These are phyloP conservation scores for Nyctanthes arbortristis DNA, from an alignment of 257 asterid genomes.

Conservation along the genomic window DNA sequence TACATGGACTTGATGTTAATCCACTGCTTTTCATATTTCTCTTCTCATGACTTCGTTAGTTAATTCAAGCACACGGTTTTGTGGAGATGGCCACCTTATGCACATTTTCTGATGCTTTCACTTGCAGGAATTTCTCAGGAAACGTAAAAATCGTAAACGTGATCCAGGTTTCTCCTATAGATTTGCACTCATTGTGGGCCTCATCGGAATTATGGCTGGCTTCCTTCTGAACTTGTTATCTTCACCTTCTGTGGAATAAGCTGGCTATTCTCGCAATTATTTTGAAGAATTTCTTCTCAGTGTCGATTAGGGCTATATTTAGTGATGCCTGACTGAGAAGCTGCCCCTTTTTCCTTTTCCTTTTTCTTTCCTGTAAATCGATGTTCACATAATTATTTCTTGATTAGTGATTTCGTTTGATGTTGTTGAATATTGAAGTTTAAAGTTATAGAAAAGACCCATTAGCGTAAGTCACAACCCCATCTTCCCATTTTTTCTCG, in stretches of 20 bases:
- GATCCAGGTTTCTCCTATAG: conserved; percentile 41
- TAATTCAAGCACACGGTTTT: not conserved
- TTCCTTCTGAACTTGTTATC: conserved; percentile 43
- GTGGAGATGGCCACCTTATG: not conserved
- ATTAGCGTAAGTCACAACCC: not conserved
- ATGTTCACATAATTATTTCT: not conserved
- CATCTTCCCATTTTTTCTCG: no score
- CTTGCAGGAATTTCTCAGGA: conserved; percentile 43
- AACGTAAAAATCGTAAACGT: conserved; percentile 36
- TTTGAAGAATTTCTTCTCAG: not conserved
- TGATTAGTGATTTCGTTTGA: not conserved
- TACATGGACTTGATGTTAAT: not conserved
- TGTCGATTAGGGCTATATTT: not conserved
- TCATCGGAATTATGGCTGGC: conserved; percentile 47
- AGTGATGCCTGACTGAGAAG: not conserved
- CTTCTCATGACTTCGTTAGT: not conserved
- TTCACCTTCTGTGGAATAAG: conserved; percentile 36
- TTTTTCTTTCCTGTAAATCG: not conserved
- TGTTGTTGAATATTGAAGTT: not conserved
- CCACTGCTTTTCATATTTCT: not conserved
- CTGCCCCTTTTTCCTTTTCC: not conserved
- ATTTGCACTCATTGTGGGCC: conserved; percentile 43
- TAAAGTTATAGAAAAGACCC: not conserved
- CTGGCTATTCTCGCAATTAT: not conserved
- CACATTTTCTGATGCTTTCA: conserved; percentile 1